Evolutionary conservation across 176 grass and related monocot genomes (phyloP).

Genomic region (Musa troglodytarum): DNA sequence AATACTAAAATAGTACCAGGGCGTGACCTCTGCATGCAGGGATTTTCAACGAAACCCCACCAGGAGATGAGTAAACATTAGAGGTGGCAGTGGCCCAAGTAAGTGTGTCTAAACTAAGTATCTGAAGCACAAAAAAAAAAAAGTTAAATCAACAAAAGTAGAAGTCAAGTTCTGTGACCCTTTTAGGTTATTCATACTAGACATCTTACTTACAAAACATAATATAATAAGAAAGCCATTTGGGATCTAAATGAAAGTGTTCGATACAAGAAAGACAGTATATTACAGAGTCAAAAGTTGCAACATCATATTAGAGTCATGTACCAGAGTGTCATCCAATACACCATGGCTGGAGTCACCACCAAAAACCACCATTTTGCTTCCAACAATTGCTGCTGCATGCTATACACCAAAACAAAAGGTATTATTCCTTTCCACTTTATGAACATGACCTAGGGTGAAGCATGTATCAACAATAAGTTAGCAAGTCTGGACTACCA

Average conservation of each 20-base stretch:
- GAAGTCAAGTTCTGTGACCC: background rate
- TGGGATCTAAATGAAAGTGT: background rate
- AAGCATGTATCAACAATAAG: background rate
- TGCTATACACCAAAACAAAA: slow-evolving; percentile 44
- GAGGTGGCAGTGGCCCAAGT: slow-evolving; percentile 57
- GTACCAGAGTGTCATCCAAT: slow-evolving; percentile 88
- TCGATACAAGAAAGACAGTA: background rate
- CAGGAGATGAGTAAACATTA: slow-evolving; percentile 47
- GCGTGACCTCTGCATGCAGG: slow-evolving; percentile 88
- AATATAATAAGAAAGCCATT: background rate
- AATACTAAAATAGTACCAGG: slow-evolving; percentile 55
- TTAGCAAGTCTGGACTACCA: slow-evolving; percentile 8
- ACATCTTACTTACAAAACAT: background rate
- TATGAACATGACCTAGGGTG: background rate
- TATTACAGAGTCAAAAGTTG: background rate
- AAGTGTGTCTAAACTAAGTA: slow-evolving; percentile 83
- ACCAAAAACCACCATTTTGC: slow-evolving; percentile 91
- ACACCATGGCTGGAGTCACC: slow-evolving; percentile 63
- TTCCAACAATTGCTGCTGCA: slow-evolving; percentile 83
- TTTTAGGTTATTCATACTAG: background rate
- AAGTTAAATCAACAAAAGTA: slow-evolving; percentile 6
- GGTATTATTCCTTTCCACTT: slow-evolving; percentile 16
- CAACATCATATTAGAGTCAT: background rate
- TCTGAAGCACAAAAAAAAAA: slow-evolving; percentile 48
- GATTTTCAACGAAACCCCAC: slow-evolving; percentile 46